Base-by-base conservation (phyloP, 345 rosid species). In the Xanthoceras sorbifolium region DNA sequence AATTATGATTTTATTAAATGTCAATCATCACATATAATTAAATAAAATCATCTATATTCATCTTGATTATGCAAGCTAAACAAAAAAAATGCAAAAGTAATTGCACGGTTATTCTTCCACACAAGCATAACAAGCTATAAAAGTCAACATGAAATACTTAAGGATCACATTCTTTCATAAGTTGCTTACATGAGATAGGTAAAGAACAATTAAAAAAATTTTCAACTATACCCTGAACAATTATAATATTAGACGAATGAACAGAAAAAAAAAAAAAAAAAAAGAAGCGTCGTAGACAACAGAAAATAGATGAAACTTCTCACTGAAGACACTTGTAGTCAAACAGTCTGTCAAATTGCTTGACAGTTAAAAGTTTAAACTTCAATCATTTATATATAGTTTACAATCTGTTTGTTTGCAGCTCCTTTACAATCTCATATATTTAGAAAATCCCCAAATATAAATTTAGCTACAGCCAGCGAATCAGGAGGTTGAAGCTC, bases 1-100 rank as follows among this genome's bases (percentile, higher is more conserved):
- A 72, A 60, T 44, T 31, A 46, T 66, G 18, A 63, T 44, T 34
- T 78, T 44, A 66, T 57, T 63, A 6, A 17, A 73, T 66, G 42
- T 46, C 50, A 46, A 23, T 34, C 54, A 42, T 2, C 57, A 63
- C 40, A 8, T 9, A 12, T 40, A 69, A 60, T 57, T 29, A 40
- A 25, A 11, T 14, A 52, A n/a, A 42, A 36, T 34, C 18, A 59
- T 38, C 22, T 23, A 3, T 31, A 9, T 32, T 57, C 71, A 73
- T 14, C 57, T 38, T 32, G 17, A 22, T 64, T 38, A 65, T 52
- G 34, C 18, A 69, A 67, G 38, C 54, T 15, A 60, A 59, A 5
- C 32, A 42, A 42, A 42, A 42, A 6, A 42, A 42, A 72, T 38
- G 26, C 40, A 72, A 60, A n/a, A 44, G 10, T 15, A 71, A 54